A percentile compares a stretch with the other conserved stretches of the same genome.
Evolutionary conservation across 352 stramenopile species (phyloP).

Genomic region (Phytophthora palmivora): DNA sequence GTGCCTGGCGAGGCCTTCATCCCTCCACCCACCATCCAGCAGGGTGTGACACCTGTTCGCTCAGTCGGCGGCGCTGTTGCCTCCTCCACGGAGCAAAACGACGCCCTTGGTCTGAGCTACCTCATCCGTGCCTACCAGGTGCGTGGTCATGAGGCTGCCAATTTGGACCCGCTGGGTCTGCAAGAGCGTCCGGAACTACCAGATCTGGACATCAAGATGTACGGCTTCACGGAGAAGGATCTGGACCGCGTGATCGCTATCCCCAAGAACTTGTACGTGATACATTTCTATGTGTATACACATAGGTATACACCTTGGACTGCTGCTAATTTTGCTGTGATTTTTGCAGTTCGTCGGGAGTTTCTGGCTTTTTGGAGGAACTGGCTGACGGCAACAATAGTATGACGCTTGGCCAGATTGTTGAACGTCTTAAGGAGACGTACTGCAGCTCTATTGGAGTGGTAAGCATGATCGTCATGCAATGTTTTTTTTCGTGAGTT

Average conservation of each 20-base stretch:
- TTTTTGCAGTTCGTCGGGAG: conserved; percentile 71
- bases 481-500: conserved; percentile 7
- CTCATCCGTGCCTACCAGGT: conserved; percentile 98
- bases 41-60: conserved; percentile 70
- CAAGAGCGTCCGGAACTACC: conserved; percentile 63
- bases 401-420: conserved; percentile 96
- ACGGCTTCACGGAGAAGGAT: conserved; percentile 92
- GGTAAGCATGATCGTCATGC: conserved; percentile 45
- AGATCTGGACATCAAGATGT: conserved; percentile 93
- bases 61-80: conserved; percentile 45
- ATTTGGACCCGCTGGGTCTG: conserved; percentile 97
- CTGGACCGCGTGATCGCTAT: conserved; percentile 90
- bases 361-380: conserved; percentile 91
- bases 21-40: conserved; percentile 78
- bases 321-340: conserved; percentile 1
- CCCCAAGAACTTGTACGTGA: conserved; percentile 85
- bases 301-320: too few relatives aligned
- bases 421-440: conserved; percentile 94
- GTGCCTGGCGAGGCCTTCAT: conserved; percentile 87
- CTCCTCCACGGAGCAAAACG: conserved; percentile 63
- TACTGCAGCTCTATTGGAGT: conserved; percentile 98
- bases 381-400: conserved; percentile 65
- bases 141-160: conserved; percentile 95
- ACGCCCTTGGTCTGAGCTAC: conserved; percentile 94
- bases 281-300: conserved; percentile 15